Evolutionary conservation across 345 rosid species (phyloP).

Genomic region (Trapa bicornis): DNA sequence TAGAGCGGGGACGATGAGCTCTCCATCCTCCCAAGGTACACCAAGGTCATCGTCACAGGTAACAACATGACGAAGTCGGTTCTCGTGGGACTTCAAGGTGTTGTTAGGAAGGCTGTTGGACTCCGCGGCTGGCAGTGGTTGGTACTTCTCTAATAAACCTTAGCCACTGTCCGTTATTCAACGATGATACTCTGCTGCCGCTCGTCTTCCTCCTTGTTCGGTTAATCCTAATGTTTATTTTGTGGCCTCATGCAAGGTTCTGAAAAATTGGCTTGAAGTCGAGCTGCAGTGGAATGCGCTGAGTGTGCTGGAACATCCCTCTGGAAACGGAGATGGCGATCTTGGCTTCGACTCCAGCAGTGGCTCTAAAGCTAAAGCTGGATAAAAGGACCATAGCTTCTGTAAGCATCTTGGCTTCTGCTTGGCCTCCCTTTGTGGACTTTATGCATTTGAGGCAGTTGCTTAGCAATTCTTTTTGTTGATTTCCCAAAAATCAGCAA

Average conservation of each 20-base stretch:
- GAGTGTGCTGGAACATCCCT: constrained; percentile 64
- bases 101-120: constrained; percentile 64
- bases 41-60: constrained; percentile 57
- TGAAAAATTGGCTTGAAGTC: constrained; percentile 63
- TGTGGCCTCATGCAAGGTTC: constrained; percentile 25
- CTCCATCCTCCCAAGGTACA: constrained; percentile 55
- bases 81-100: constrained; percentile 59
- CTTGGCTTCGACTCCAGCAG: constrained; percentile 31
- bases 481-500: constrained; percentile 10
- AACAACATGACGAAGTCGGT: constrained; percentile 60
- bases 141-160: constrained; percentile 20
- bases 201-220: background rate
- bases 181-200: too few relatives aligned
- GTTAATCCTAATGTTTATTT: background rate
- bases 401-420: constrained; percentile 12
- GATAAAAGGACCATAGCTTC: constrained; percentile 35
- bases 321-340: constrained; percentile 58
- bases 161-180: background rate
- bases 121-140: constrained; percentile 79
- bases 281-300: constrained; percentile 73
- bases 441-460: background rate
- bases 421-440: background rate
- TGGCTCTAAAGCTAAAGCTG: constrained; percentile 35
- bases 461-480: background rate
- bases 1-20: constrained; percentile 61